These are phyloP conservation scores for Fragilaria radians DNA, from an alignment of 108 stramenopile genomes.

Conservation along the genomic window DNA sequence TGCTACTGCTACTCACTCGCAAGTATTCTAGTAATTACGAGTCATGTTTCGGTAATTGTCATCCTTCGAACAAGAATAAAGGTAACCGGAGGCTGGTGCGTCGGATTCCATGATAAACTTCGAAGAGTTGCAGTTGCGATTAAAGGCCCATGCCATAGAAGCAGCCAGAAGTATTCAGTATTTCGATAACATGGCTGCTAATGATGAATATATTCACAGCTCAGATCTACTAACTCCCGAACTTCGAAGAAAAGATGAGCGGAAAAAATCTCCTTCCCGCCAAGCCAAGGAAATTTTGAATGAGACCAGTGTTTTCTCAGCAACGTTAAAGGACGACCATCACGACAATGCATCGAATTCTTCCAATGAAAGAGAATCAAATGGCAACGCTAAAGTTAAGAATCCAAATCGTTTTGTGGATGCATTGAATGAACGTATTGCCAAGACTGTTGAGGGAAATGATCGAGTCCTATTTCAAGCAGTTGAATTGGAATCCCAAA, in stretches of 20 bases:
- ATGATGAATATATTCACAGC: conserved; percentile 46
- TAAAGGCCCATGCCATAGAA: no score
- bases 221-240: conserved; percentile 14
- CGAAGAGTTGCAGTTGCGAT: no score
- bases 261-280: background rate
- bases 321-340: background rate
- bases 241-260: background rate
- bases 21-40: no score
- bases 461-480: background rate
- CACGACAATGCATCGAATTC: background rate
- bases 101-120: no score
- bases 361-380: background rate
- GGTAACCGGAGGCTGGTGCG: no score
- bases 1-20: no score
- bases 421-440: background rate
- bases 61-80: no score
- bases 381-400: background rate
- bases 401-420: conserved; percentile 4
- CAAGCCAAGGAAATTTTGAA: background rate
- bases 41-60: no score
- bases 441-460: background rate
- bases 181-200: conserved; percentile 45
- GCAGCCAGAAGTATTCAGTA: conserved; percentile 1
- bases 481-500: no score
- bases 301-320: background rate